Conservation (phyloP, 1,284 basidiomycete genomes). For the Rhodotorula sp. region DNA sequence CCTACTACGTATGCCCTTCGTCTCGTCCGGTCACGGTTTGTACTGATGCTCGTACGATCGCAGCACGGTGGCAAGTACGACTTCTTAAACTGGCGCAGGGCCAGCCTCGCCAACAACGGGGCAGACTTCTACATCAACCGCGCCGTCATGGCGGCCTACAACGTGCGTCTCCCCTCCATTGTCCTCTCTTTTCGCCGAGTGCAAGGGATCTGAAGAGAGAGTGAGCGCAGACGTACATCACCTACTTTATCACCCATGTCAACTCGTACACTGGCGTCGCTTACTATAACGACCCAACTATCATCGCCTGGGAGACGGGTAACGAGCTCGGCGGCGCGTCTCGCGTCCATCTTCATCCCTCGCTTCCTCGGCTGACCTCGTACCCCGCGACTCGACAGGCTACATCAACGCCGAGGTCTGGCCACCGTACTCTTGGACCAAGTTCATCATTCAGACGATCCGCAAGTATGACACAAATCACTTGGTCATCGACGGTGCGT, state of each 20-base stretch:
- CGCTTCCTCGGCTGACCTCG: background rate
- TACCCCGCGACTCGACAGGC: background rate
- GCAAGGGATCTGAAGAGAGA: no score
- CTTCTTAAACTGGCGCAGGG: slow-evolving; percentile 9
- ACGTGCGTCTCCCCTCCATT: background rate
- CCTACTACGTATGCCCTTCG: background rate
- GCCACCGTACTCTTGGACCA: slow-evolving; percentile 32
- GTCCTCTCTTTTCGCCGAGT: background rate
- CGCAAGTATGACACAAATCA: slow-evolving; percentile 13
- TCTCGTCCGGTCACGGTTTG: background rate
- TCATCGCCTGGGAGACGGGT: slow-evolving; percentile 39
- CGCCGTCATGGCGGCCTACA: slow-evolving; percentile 6
- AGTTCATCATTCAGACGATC: slow-evolving; percentile 17
- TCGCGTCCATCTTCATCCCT: background rate
- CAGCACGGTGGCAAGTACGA: slow-evolving; percentile 30
- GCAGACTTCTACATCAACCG: slow-evolving; percentile 20
- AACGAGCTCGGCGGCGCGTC: slow-evolving; percentile 35
- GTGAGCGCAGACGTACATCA: slow-evolving; percentile 3
- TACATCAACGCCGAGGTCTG: slow-evolving; percentile 26
- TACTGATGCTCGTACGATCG: background rate
- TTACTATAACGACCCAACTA: slow-evolving; percentile 38
- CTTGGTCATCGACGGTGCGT: slow-evolving; percentile 35
- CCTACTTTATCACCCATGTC: background rate
- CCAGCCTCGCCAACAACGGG: slow-evolving; percentile 12
- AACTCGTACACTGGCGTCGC: slow-evolving; percentile 38